Evolutionary conservation across 2,329 filamentous ascomycete genomes (phyloP).

Genomic region (Ophiostoma triangulosporum): DNA sequence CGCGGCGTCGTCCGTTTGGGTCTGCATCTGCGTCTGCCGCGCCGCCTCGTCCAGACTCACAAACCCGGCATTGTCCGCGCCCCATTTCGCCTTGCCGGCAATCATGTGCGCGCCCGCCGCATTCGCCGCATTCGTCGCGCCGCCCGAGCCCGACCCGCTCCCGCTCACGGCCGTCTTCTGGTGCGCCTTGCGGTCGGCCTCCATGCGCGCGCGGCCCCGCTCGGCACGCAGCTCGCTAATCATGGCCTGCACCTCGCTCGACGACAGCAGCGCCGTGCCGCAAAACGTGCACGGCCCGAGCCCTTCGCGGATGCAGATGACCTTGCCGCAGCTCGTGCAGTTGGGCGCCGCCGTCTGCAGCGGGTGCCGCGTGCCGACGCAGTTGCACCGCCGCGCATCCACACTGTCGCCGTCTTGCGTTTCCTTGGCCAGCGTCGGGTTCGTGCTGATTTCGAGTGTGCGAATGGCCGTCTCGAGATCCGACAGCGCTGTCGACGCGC

Average conservation of each 20-base stretch:
- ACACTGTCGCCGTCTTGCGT: conserved; percentile 26
- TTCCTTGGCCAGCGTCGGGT: conserved; percentile 48
- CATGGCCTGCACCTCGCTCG: conserved; percentile 70
- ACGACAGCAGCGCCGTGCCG: conserved; percentile 55
- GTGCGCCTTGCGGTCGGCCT: conserved; percentile 59
- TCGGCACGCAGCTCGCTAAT: conserved; percentile 73
- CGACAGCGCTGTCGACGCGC: conserved; percentile 58
- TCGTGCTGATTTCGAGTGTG: conserved; percentile 80
- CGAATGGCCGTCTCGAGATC: conserved; percentile 73
- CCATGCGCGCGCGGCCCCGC: conserved; percentile 75
- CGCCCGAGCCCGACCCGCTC: conserved; percentile 42
- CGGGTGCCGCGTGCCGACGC: conserved; percentile 76
- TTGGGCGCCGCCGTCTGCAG: conserved; percentile 86
- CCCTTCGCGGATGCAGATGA: conserved; percentile 88
- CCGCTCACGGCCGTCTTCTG: conserved; percentile 27
- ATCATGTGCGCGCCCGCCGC: conserved; percentile 10
- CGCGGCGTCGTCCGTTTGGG: conserved; percentile 29
- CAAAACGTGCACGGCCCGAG: conserved; percentile 92
- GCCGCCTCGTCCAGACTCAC: conserved; percentile 58
- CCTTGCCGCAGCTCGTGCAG: conserved; percentile 83
- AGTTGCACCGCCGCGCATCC: conserved; percentile 61
- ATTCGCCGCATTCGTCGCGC: conserved; percentile 11
- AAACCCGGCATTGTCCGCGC: conserved; percentile 23
- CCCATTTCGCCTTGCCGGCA: conserved; percentile 13
- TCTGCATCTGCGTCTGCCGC: conserved; percentile 40